Evolutionary conservation across 2,329 filamentous ascomycete species (phyloP).

Genomic region (Mycosphaerelloides madeirae): DNA sequence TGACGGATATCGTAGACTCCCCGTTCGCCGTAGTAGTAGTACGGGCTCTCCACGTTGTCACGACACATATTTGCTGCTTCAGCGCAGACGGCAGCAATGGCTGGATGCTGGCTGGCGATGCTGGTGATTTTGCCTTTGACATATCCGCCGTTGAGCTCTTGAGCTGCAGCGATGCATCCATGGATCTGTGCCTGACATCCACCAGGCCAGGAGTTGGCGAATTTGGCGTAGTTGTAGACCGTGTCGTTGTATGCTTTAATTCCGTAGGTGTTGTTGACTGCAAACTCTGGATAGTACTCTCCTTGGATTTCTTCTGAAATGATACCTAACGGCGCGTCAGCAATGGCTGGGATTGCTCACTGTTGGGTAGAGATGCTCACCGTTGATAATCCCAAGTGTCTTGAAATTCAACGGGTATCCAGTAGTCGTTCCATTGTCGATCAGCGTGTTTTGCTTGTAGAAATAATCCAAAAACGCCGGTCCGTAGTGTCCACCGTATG

Average conservation of each 20-base stretch:
- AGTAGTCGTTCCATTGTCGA: conserved; percentile 7
- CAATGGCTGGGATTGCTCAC: too few relatives aligned
- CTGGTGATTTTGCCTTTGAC: conserved; percentile 17
- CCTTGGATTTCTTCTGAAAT: conserved; percentile 50
- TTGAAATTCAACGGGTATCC: conserved; percentile 10
- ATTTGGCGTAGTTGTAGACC: conserved; percentile 56
- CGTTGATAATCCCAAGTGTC: conserved; percentile 50
- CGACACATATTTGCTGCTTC: conserved; percentile 54
- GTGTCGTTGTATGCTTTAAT: conserved; percentile 54
- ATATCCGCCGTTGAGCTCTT: conserved; percentile 25
- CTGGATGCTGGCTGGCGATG: conserved; percentile 9
- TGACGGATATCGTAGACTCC: conserved; percentile 57
- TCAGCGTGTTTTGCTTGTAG: conserved; percentile 52
- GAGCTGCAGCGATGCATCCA: conserved; percentile 47
- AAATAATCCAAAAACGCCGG: conserved; percentile 55
- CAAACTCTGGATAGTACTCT: conserved; percentile 49
- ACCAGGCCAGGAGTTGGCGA: conserved; percentile 44
- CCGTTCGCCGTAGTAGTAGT: conserved; percentile 39
- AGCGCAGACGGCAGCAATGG: conserved; percentile 43
- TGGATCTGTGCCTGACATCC: conserved; percentile 50
- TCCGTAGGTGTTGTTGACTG: conserved; percentile 53
- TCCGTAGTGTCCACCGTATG: conserved; percentile 52
- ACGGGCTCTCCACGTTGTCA: conserved; percentile 52
- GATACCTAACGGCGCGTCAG: conserved; percentile 34
- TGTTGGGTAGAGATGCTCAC: too few relatives aligned